Conservation (phyloP, 768 basidiomycete species). For the Russula brevipes region DNA sequence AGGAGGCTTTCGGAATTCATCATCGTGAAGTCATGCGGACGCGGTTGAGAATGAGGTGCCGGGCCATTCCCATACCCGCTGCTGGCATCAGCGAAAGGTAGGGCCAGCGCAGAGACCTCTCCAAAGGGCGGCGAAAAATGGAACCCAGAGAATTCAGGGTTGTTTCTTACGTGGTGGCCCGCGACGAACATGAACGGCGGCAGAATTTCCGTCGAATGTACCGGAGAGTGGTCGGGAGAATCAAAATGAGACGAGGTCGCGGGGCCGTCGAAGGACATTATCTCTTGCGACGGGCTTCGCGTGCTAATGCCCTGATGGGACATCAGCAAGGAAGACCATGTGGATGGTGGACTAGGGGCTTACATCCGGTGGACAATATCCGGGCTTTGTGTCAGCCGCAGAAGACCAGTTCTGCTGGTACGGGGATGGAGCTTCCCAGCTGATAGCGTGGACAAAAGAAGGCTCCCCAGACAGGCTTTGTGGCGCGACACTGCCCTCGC, state of each 20-base stretch:
- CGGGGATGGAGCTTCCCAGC: neutral
- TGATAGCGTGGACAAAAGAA: neutral
- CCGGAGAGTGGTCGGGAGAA: conserved; percentile 16
- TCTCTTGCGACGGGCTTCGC: neutral
- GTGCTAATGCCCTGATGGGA: neutral
- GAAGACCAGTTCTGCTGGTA: conserved; percentile 7
- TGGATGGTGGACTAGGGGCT: neutral
- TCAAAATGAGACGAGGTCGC: conserved; percentile 12
- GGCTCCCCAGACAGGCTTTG: neutral
- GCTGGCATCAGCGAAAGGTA: neutral
- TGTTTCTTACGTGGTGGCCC: neutral
- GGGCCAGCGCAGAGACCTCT: neutral
- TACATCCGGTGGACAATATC: neutral
- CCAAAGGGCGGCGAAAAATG: neutral
- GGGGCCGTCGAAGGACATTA: neutral
- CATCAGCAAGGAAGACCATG: neutral
- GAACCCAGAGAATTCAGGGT: neutral
- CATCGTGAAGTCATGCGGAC: neutral
- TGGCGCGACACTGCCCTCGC: neutral
- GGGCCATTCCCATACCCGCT: neutral
- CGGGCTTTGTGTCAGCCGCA: neutral
- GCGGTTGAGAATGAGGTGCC: neutral
- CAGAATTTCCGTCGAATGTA: neutral
- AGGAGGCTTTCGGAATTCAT: neutral
- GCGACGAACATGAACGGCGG: conserved; percentile 14